A percentile compares a stretch with the other conserved stretches of the same genome.
Evolutionary conservation across 192 early-diverging fungal species (phyloP).

Genomic region (Backusella australiensis): DNA sequence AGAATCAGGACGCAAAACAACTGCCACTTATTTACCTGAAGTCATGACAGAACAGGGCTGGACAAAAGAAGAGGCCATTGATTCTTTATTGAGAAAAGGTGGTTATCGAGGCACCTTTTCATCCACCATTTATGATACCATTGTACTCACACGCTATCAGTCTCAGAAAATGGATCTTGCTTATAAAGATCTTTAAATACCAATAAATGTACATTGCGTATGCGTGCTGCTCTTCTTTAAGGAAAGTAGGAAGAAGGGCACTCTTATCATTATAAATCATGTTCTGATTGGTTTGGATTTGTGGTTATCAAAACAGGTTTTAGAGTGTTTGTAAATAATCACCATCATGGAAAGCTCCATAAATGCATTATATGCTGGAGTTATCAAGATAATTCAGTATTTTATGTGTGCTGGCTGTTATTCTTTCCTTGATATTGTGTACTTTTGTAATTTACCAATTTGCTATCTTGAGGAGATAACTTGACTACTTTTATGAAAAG

Average conservation of each 20-base stretch:
- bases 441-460: no score
- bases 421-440: neutral
- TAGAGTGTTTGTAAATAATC: neutral
- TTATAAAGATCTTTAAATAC: neutral
- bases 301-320: no score
- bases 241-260: neutral
- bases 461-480: no score
- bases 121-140: conserved; percentile 47
- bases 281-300: neutral
- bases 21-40: conserved; percentile 92
- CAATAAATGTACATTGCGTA: neutral
- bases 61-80: conserved; percentile 82
- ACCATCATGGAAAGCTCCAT: neutral
- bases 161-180: conserved; percentile 58
- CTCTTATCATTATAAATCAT: neutral
- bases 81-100: conserved; percentile 85
- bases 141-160: conserved; percentile 85
- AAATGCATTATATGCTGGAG: neutral
- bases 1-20: conserved; percentile 45
- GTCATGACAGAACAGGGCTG: conserved; percentile 88
- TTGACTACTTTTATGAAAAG: neutral
- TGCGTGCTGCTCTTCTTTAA: no score
- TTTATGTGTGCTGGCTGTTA: neutral
- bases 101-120: conserved; percentile 69
- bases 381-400: neutral